Conservation (phyloP, 495 filamentous ascomycete species). For the Trichocladium antarcticum region DNA sequence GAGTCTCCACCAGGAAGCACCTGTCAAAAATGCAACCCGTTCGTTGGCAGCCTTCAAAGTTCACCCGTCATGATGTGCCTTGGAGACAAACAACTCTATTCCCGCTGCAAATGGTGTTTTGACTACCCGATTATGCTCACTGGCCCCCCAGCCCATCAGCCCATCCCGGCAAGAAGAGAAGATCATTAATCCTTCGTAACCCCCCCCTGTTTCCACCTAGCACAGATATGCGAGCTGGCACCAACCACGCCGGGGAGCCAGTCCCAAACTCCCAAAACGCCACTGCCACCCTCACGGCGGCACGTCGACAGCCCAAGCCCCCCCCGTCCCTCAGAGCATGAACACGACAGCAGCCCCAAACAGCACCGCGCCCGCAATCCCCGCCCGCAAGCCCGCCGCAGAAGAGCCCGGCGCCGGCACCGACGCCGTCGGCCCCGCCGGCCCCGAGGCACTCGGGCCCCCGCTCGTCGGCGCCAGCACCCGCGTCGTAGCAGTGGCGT, state of each 20-base stretch:
- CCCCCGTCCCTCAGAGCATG: slow-evolving; percentile 17
- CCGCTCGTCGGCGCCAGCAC: not conserved
- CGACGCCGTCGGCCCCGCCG: not conserved
- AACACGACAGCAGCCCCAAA: slow-evolving; percentile 21
- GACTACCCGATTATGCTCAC: not conserved
- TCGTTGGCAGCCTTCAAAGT: too few relatives aligned
- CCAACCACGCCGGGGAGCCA: too few relatives aligned
- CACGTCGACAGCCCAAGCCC: too few relatives aligned
- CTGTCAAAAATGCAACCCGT: too few relatives aligned
- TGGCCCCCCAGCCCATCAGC: not conserved
- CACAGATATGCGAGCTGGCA: not conserved
- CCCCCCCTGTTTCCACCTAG: not conserved
- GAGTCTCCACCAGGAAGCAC: not conserved
- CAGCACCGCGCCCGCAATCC: slow-evolving; percentile 10
- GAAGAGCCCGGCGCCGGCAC: not conserved
- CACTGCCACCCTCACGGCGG: not conserved
- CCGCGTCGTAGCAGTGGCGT: too few relatives aligned
- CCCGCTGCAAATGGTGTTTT: too few relatives aligned
- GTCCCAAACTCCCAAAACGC: not conserved
- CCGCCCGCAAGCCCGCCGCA: slow-evolving; percentile 9
- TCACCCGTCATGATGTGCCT: too few relatives aligned
- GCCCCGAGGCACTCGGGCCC: not conserved
- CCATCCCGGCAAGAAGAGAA: not conserved
- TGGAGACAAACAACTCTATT: too few relatives aligned
- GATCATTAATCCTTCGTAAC: not conserved